Evolutionary conservation across 2,329 filamentous ascomycete species (phyloP), one percentile per base, ranked within the genome.

Genomic region (Aureobasidium sp.): DNA sequence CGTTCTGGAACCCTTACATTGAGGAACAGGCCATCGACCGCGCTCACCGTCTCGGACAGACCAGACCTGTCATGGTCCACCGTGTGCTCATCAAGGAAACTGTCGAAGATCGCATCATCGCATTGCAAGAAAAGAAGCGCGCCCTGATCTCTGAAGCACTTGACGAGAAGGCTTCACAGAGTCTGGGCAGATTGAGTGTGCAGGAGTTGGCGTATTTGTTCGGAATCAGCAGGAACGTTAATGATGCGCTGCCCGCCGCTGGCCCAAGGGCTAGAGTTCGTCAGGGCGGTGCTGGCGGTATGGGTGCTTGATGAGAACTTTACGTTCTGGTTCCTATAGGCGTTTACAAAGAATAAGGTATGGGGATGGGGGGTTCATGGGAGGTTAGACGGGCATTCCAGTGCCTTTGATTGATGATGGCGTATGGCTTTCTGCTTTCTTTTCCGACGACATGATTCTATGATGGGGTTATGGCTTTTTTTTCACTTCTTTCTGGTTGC

Each of bases 1-100:
- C 91, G 0, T 96, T 95, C 77, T 96, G 91, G 90, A 97, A 96
- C 66, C 92, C 91, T 0, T 96, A 88, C 71, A 88, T 95, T 53
- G 92, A 96, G 75, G 90, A 91, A 74, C 92, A 97, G 75, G 92
- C 92, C 4, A 87, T 96, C 56, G 92, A 96, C 72, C 88, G 92
- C 25, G 90, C 91, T 2, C 88, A 96, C 74, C 88, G 92, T 11
- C 92, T 96, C 67, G 91, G 91, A 0, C 92, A 97, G 75, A 77
- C 80, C 66, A 81, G 82, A 4, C 78, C 85, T 8, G 92, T 96
- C 5, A 82, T 85, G 61, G 87, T 97, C 1, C 91, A 96, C 71
- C 87, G 90, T 4, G 83, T 96, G 27, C 77, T 96, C 3, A 84
- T 93, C 8, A 74, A 85, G 67, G 81, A 84, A 6, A 96, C 92